Evolutionary conservation across 2,329 filamentous ascomycete species (phyloP).

Genomic region (Shiraia bambusicola): DNA sequence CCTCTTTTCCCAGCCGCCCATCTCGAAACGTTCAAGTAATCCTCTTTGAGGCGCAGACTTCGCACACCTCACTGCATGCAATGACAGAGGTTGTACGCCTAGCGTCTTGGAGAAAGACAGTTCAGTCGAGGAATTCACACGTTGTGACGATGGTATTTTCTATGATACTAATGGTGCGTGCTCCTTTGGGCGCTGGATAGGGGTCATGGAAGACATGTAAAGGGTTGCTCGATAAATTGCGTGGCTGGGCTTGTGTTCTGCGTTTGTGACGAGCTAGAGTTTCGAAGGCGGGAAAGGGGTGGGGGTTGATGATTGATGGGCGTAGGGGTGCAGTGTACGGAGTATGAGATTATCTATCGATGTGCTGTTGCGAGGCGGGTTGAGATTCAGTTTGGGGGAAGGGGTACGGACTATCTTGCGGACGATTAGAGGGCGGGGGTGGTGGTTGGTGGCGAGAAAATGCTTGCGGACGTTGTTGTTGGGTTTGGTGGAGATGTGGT

Average conservation of each 20-base stretch:
- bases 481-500: constrained; percentile 40
- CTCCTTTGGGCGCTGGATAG: constrained; percentile 56
- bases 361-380: constrained; percentile 57
- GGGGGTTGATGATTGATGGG: constrained; percentile 60
- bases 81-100: constrained; percentile 61
- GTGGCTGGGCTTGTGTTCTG: constrained; percentile 62
- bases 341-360: constrained; percentile 60
- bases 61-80: constrained; percentile 62
- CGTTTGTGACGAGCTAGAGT: constrained; percentile 60
- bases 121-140: constrained; percentile 56
- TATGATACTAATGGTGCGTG: constrained; percentile 62
- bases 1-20: too few relatives aligned
- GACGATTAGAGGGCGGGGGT: constrained; percentile 55
- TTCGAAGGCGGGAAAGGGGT: constrained; percentile 38
- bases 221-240: constrained; percentile 55
- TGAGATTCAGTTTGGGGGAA: constrained; percentile 55
- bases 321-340: constrained; percentile 63
- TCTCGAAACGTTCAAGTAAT: constrained; percentile 48
- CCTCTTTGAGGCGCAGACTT: constrained; percentile 56
- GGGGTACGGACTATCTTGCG: constrained; percentile 58
- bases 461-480: constrained; percentile 52
- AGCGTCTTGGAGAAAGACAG: constrained; percentile 54
- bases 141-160: constrained; percentile 62
- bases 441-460: constrained; percentile 49
- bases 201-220: constrained; percentile 52